These are phyloP conservation scores for Linderniella brevidens DNA, from an alignment of 257 asterid genomes.

Conservation along the genomic window DNA sequence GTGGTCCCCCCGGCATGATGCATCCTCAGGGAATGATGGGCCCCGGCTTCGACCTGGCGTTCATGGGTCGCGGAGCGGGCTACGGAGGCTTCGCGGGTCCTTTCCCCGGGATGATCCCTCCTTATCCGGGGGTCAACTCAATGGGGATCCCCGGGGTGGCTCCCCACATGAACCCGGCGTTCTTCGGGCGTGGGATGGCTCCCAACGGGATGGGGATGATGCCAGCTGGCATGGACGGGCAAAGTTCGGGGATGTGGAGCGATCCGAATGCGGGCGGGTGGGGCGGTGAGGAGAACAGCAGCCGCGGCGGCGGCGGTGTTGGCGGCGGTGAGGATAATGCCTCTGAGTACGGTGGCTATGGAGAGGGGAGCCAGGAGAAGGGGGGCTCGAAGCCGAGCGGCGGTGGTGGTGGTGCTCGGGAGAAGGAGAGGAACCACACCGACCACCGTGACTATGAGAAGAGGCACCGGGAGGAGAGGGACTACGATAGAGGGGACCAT, in stretches of 20 bases:
- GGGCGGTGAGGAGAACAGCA: slow-evolving; percentile 73
- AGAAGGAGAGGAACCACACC: slow-evolving; percentile 43
- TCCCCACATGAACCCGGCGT: slow-evolving; percentile 94
- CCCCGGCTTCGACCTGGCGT: slow-evolving; percentile 82
- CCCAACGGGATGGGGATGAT: slow-evolving; percentile 89
- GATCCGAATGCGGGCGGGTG: slow-evolving; percentile 76
- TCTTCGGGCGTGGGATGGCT: slow-evolving; percentile 85
- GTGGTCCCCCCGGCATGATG: slow-evolving; percentile 60
- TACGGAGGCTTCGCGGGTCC: slow-evolving; percentile 84
- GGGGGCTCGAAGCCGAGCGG: slow-evolving; percentile 24
- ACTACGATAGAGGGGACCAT: slow-evolving; percentile 18
- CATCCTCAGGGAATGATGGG: slow-evolving; percentile 92
- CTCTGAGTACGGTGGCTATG: slow-evolving; percentile 52
- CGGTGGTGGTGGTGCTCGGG: slow-evolving; percentile 19
- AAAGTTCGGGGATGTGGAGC: slow-evolving; percentile 75
- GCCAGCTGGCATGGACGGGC: slow-evolving; percentile 77
- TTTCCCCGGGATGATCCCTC: slow-evolving; percentile 60
- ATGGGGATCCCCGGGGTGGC: slow-evolving; percentile 97
- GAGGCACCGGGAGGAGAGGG: slow-evolving; percentile 40
- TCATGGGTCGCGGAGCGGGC: slow-evolving; percentile 83
- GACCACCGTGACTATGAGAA: slow-evolving; percentile 47
- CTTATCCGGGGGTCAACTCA: slow-evolving; percentile 56
- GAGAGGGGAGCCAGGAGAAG: slow-evolving; percentile 42
- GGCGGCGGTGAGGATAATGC: slow-evolving; percentile 43
- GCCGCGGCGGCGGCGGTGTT: slow-evolving; percentile 26